Base-by-base conservation (phyloP, 2,329 filamentous ascomycete genomes). In the Epichloe glyceriae region DNA sequence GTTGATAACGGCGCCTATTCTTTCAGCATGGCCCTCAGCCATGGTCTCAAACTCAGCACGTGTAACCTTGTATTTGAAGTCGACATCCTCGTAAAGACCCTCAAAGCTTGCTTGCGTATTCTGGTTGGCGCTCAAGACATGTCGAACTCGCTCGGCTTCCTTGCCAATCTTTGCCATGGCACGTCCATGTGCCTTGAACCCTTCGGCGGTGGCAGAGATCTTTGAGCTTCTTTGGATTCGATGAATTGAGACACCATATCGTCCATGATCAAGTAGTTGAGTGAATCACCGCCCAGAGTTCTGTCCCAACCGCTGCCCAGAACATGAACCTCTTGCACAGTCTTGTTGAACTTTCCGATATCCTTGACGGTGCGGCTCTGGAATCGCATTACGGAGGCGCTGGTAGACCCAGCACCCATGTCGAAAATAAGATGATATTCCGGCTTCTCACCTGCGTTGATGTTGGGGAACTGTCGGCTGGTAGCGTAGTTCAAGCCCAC, bases 401-500 rank as follows among this genome's bases (percentile, higher is more conserved):
- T 95, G 34, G 91, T 86, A 44, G 88, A 96, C 4, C 93, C 93
- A 58, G 93, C 90, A 58, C 93, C 93, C 90, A 98, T 97, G 64
- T 98, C 93, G 63, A 93, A 98, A 33, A 98, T 81, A 65, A 98
- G 71, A 70, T 98, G 88, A 60, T 90, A 80, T 68, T 98, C 93
- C 0, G 93, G 85, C 71, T 89, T 89, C 56, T 79, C 85, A 50
- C 88, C 88, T 50, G 93, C 83, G 50, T 80, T 86, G 53, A 93
- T 74, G 60, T 80, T 88, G 38, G 90, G 88, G 68, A 97, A 98
- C 15, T 86, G 88, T 61, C 93, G 82, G 61, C 80, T 86, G 30
- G 89, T 96, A 42, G 93, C 93, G 67, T 97, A 98, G 70, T 98
- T 94, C 58, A 98, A 71, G 26, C 89, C 93, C 52, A 98, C 91